A percentile compares a stretch with the other conserved stretches of the same genome.
These are phyloP conservation scores for Microdochium trichocladiopsis DNA, from an alignment of 2,329 filamentous ascomycete species.

Conservation along the genomic window DNA sequence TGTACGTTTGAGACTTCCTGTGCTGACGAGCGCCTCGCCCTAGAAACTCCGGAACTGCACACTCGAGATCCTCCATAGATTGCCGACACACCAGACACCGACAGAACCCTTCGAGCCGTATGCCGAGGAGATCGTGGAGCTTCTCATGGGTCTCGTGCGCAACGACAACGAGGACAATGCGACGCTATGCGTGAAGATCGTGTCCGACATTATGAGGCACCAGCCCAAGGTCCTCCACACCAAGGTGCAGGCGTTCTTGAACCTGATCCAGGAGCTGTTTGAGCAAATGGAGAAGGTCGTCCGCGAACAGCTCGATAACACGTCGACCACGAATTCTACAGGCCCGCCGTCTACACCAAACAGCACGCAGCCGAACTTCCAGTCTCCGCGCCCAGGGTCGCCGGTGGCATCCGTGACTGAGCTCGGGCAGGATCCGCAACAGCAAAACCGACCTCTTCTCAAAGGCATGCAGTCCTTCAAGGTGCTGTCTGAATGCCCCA, in stretches of 20 bases:
- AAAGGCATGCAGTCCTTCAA: constrained; percentile 99
- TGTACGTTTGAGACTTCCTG: not conserved
- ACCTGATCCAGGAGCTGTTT: constrained; percentile 92
- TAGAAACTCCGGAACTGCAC: constrained; percentile 87
- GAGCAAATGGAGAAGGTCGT: constrained; percentile 92
- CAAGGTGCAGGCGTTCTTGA: constrained; percentile 84
- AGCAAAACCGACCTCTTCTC: constrained; percentile 71
- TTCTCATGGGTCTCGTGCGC: constrained; percentile 81
- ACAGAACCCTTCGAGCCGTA: constrained; percentile 81
- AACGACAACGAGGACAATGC: constrained; percentile 98
- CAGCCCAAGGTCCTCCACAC: constrained; percentile 72
- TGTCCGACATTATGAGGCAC: constrained; percentile 93
- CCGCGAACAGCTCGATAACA: constrained; percentile 87
- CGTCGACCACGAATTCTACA: constrained; percentile 45
- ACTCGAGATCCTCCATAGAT: constrained; percentile 87
- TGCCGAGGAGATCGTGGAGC: constrained; percentile 80
- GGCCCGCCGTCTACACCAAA: constrained; percentile 61
- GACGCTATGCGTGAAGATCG: constrained; percentile 95
- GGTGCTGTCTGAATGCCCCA: constrained; percentile 93
- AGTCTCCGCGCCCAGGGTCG: constrained; percentile 84
- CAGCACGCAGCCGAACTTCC: constrained; percentile 63
- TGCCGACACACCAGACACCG: constrained; percentile 65
- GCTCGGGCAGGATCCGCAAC: constrained; percentile 72
- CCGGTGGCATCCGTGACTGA: constrained; percentile 79
- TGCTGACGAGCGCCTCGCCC: constrained; percentile 12